These are phyloP conservation scores for Yamadazyma friedrichii DNA, from an alignment of 1,139 yeast genomes.

Conservation along the genomic window DNA sequence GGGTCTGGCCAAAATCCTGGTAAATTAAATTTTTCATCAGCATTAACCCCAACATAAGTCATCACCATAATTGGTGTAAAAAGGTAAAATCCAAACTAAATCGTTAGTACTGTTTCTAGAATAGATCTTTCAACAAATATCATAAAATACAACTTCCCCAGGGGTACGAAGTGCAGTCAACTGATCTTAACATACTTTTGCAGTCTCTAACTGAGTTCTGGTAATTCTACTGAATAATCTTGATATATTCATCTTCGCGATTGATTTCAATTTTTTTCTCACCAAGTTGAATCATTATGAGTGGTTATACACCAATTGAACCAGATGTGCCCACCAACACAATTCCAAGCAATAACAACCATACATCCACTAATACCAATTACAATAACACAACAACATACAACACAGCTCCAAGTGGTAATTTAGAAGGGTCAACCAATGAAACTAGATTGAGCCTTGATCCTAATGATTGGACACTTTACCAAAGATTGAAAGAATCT, in stretches of 20 bases:
- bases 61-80: slow-evolving; percentile 83
- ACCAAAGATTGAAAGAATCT: slow-evolving; percentile 45
- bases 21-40: slow-evolving; percentile 83
- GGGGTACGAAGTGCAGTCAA: not conserved
- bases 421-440: not conserved
- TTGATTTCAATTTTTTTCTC: not conserved
- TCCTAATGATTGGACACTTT: slow-evolving; percentile 25
- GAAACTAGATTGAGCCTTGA: slow-evolving; percentile 2
- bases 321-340: slow-evolving; percentile 19
- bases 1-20: slow-evolving; percentile 99
- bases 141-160: not conserved
- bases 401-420: not conserved
- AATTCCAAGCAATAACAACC: not conserved
- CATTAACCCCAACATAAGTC: slow-evolving; percentile 89
- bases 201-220: slow-evolving; percentile 68
- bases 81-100: slow-evolving; percentile 77
- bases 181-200: slow-evolving; percentile 46
- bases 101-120: slow-evolving; percentile 19
- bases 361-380: not conserved
- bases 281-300: slow-evolving; percentile 10
- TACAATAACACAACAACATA: not conserved
- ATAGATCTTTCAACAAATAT: not conserved
- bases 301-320: slow-evolving; percentile 28
- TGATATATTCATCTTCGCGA: slow-evolving; percentile 9
- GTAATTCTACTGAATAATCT: slow-evolving; percentile 38